Conservation (phyloP, 164 flowering plant species). For the Umbilicus rupestris region DNA sequence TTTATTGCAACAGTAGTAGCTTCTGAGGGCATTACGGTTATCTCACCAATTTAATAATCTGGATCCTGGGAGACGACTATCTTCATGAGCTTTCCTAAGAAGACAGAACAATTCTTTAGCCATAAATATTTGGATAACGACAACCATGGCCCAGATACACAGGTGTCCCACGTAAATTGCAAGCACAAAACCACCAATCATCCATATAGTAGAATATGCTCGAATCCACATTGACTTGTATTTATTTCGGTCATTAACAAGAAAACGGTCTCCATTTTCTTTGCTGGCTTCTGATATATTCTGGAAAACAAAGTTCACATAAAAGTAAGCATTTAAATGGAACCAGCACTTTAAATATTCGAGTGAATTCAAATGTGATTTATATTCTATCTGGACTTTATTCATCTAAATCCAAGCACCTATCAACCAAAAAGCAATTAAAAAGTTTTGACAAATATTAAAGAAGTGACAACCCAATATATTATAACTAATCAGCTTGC, state of each 20-base stretch:
- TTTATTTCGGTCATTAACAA: slow-evolving; percentile 66
- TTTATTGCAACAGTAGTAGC: neutral
- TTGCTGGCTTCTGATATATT: slow-evolving; percentile 36
- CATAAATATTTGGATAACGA: slow-evolving; percentile 86
- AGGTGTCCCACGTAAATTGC: slow-evolving; percentile 89
- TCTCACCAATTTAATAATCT: slow-evolving; percentile 84
- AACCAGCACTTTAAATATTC: neutral
- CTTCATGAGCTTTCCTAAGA: slow-evolving; percentile 72
- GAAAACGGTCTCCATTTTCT: slow-evolving; percentile 53
- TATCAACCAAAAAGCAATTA: neutral
- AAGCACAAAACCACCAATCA: slow-evolving; percentile 81
- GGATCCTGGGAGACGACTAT: slow-evolving; percentile 81
- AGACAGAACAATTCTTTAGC: slow-evolving; percentile 79
- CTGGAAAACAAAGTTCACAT: slow-evolving; percentile 22
- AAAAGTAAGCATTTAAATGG: neutral
- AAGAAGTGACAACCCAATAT: neutral
- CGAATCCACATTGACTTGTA: slow-evolving; percentile 78
- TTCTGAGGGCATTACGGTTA: neutral
- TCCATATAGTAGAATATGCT: slow-evolving; percentile 69
- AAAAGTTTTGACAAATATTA: neutral
- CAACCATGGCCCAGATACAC: slow-evolving; percentile 89
- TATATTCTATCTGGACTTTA: neutral
- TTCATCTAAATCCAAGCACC: neutral
- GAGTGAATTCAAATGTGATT: neutral
- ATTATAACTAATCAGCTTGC: neutral